phyloP scores from a whole-genome alignment of 371 early-diverging fungal species.

The Mucor racemosus region DNA sequence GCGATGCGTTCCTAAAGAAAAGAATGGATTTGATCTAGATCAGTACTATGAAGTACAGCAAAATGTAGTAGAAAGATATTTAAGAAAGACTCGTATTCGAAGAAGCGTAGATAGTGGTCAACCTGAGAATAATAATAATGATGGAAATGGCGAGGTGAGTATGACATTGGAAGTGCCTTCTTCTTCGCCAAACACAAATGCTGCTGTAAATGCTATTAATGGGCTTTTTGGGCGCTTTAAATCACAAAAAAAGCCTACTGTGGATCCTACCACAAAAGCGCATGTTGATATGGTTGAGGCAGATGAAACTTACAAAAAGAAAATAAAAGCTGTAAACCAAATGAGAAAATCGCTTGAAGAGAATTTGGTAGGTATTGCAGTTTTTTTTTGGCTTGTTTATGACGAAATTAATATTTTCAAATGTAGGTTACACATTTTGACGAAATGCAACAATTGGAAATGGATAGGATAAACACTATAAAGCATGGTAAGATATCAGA shows the following conservation, averaged over 20 bases:
- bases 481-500: slow-evolving; percentile 48
- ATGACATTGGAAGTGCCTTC: slow-evolving; percentile 14
- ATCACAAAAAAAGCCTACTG: neutral
- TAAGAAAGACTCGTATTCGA: slow-evolving; percentile 18
- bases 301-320: slow-evolving; percentile 61
- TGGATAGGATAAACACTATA: slow-evolving; percentile 51
- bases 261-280: slow-evolving; percentile 5
- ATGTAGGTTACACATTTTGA: slow-evolving; percentile 58
- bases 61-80: slow-evolving; percentile 21
- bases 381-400: neutral
- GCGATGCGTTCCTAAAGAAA: slow-evolving; percentile 10
- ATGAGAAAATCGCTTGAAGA: slow-evolving; percentile 69
- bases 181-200: neutral
- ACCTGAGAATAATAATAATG: neutral
- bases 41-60: slow-evolving; percentile 20
- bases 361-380: slow-evolving; percentile 34
- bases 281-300: slow-evolving; percentile 51
- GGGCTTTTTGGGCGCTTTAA: slow-evolving; percentile 5
- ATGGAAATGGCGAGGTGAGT: neutral
- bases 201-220: neutral
- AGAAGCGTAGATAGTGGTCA: slow-evolving; percentile 4
- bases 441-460: slow-evolving; percentile 62
- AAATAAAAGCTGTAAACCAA: slow-evolving; percentile 59
- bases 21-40: neutral
- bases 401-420: neutral